Base-by-base conservation (phyloP, 495 filamentous ascomycete genomes). In the Jackrogersella multiformis region DNA sequence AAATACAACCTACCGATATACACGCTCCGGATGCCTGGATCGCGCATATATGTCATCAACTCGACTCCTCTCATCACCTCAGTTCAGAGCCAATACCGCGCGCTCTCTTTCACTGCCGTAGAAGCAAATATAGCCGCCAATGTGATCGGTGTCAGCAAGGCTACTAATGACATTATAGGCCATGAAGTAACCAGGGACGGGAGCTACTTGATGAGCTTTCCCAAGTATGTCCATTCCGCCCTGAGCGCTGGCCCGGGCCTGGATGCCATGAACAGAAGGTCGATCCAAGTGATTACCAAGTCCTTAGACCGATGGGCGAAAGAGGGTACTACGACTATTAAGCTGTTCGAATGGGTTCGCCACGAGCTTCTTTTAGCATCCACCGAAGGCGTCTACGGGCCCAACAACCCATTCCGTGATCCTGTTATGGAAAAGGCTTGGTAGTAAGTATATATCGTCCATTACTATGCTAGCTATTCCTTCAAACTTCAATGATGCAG, bases 271-370 rank as follows among this genome's bases (percentile, higher is more conserved):
- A 69, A 66, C 12, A 56, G 59, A 30, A 52, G 41, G 8, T 60
- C 68, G 16, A 51, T 76, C 5, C 45, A 60, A 32, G 55, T 58
- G 4, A 16, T 59, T 6, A 9, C 42, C 15, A 1, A 59, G 8
- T 59, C 56, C 18, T 23, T 59, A 4, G 56, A 48, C 13, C 24
- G 39, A 13, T 36, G 36, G 16, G 6, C 44, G n/a, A 5, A 16
- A 39, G 44, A 57, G 16, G 54, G 42, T n/a, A 3, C 36, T 7
- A 54, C 60, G n/a, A 23, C 16, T 1, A n/a, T 73, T n/a, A 44
- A 70, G 10, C 15, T 79, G 15, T 75, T 69, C 38, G 30, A 45
- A 16, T 79, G 77, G 77, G 55, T 76, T 6, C 56, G 72, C 18
- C 49, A 66, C 5, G 61, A 67, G 24, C 63, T 75, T 18, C 65